These are phyloP conservation scores for Ustilago nuda DNA, from an alignment of 1,284 basidiomycete species.

Conservation along the genomic window DNA sequence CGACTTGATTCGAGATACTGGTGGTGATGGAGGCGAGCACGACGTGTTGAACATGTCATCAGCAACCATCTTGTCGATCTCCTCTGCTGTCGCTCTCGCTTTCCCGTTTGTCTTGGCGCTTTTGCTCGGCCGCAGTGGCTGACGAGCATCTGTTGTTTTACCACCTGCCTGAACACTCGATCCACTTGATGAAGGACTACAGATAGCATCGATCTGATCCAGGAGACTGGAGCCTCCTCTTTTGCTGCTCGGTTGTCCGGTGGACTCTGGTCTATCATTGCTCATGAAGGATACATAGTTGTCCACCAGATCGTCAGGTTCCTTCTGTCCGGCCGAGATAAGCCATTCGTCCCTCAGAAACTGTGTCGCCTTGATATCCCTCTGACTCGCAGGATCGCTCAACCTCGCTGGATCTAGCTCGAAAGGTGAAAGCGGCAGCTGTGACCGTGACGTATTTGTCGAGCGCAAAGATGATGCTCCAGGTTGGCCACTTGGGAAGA, in stretches of 20 bases:
- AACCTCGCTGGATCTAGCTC: slow-evolving; percentile 20
- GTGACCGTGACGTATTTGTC: background rate
- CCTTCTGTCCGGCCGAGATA: slow-evolving; percentile 34
- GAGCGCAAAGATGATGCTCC: slow-evolving; percentile 4
- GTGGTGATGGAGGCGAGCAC: slow-evolving; percentile 28
- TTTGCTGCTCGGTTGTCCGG: background rate
- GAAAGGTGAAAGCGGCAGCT: slow-evolving; percentile 15
- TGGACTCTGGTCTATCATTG: background rate
- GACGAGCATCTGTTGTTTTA: background rate
- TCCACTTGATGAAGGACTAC: slow-evolving; percentile 19
- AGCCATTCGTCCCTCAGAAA: slow-evolving; percentile 35
- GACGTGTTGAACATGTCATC: slow-evolving; percentile 23
- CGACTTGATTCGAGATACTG: slow-evolving; percentile 20
- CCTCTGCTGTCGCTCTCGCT: background rate
- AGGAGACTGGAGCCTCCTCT: slow-evolving; percentile 26
- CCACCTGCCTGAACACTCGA: slow-evolving; percentile 1
- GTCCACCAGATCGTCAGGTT: slow-evolving; percentile 25
- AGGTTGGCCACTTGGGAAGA: slow-evolving; percentile 23
- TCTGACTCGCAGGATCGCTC: slow-evolving; percentile 23
- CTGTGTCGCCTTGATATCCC: slow-evolving; percentile 18
- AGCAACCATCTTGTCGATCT: slow-evolving; percentile 2
- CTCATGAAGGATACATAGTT: background rate
- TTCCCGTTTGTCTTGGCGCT: slow-evolving; percentile 7
- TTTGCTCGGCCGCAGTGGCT: background rate
- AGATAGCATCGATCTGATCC: slow-evolving; percentile 38